A percentile compares a stretch with the other conserved stretches of the same genome.
Conservation (phyloP, 441 rosid species). For the Manihot esculenta region DNA sequence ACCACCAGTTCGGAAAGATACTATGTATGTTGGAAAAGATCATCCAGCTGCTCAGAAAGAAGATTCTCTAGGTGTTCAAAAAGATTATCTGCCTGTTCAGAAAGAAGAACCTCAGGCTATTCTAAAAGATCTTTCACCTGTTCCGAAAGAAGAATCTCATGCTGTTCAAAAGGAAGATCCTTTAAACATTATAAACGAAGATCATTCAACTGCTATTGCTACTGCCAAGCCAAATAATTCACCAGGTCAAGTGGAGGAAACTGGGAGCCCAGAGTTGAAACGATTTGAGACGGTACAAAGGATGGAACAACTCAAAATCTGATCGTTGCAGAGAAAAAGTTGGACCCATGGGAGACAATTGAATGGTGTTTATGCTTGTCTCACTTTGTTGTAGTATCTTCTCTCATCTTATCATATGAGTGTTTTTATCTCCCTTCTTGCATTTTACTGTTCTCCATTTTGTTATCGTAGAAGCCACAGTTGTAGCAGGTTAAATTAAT, state of each 20-base stretch:
- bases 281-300: slow-evolving; percentile 39
- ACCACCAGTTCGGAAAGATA: slow-evolving; percentile 40
- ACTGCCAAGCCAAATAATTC: slow-evolving; percentile 18
- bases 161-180: slow-evolving; percentile 18
- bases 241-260: slow-evolving; percentile 34
- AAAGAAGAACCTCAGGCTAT: slow-evolving; percentile 19
- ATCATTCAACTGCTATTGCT: slow-evolving; percentile 21
- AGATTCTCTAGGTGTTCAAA: slow-evolving; percentile 10
- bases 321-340: slow-evolving; percentile 24
- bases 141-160: slow-evolving; percentile 15
- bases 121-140: slow-evolving; percentile 1
- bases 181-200: slow-evolving; percentile 24
- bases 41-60: slow-evolving; percentile 16
- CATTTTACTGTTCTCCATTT: slow-evolving; percentile 4
- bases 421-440: slow-evolving; percentile 7
- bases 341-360: slow-evolving; percentile 21
- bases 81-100: slow-evolving; percentile 3
- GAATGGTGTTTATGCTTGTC: slow-evolving; percentile 26
- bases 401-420: slow-evolving; percentile 24
- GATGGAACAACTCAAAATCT: slow-evolving; percentile 62
- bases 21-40: slow-evolving; percentile 29
- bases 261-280: slow-evolving; percentile 23
- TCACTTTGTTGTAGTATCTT: slow-evolving; percentile 32
- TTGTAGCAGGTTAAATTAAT: slow-evolving; percentile 40
- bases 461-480: slow-evolving; percentile 35